These are phyloP conservation scores for Jaltomata sinuosa DNA, from an alignment of 257 asterid genomes.

Conservation along the genomic window DNA sequence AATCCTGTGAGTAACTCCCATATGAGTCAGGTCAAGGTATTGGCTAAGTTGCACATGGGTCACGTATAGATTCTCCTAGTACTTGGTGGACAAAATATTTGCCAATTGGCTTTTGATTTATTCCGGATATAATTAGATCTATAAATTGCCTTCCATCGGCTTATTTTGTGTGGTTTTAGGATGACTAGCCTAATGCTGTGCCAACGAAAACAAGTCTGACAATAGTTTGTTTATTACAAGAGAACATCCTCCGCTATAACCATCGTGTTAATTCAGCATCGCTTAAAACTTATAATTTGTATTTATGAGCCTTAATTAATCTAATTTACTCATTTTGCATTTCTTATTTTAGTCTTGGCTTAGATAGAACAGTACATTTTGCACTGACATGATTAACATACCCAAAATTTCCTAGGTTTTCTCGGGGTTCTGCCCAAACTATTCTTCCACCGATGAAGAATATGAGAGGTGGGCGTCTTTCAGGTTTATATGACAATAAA, in stretches of 20 bases:
- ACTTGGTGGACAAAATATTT: not conserved
- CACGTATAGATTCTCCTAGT: not conserved
- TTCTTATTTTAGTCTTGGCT: not conserved
- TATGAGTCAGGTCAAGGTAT: not conserved
- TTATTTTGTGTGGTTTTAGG: not conserved
- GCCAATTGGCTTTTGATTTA: not conserved
- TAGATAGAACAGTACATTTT: not conserved
- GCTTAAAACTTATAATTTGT: not conserved
- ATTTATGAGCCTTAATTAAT: not conserved
- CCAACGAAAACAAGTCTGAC: not conserved
- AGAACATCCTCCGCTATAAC: not conserved
- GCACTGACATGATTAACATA: not conserved
- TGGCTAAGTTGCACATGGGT: not conserved
- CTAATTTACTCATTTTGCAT: not conserved
- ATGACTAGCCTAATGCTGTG: not conserved
- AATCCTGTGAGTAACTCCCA: not conserved
- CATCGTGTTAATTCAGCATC: not conserved
- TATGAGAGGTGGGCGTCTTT: conserved; percentile 62
- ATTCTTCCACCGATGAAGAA: conserved; percentile 71
- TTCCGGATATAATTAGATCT: not conserved
- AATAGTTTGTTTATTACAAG: not conserved
- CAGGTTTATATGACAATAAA: conserved; percentile 74
- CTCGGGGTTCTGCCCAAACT: conserved; percentile 78
- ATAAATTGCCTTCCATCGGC: not conserved
- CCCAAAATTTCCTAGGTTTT: conserved; percentile 45